Evolutionary conservation across 352 stramenopile species (phyloP).

Genomic region (Globisporangium echinulatum): DNA sequence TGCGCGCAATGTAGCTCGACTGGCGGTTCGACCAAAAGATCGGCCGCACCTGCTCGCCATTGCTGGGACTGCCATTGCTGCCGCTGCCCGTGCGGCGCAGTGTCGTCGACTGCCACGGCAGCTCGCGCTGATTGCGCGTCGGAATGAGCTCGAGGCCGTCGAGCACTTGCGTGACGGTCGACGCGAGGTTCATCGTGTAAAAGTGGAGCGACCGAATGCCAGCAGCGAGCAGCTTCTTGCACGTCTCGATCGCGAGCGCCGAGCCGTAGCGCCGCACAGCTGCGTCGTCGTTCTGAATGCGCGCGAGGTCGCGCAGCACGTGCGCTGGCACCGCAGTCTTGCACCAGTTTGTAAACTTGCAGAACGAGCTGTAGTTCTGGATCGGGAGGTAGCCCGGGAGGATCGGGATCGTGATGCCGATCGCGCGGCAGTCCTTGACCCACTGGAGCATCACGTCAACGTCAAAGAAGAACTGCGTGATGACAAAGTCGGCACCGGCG

Average conservation of each 20-base stretch:
- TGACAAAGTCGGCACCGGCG: conserved; percentile 97
- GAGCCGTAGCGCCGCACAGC: conserved; percentile 93
- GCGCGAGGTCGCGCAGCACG: conserved; percentile 58
- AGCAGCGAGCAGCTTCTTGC: conserved; percentile 78
- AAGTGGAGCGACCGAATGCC: conserved; percentile 87
- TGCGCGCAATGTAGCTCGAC: conserved; percentile 95
- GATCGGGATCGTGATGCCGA: conserved; percentile 94
- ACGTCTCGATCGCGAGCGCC: conserved; percentile 92
- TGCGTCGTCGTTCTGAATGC: conserved; percentile 93
- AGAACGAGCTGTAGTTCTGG: conserved; percentile 94
- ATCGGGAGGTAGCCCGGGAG: conserved; percentile 90
- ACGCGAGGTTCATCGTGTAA: conserved; percentile 94
- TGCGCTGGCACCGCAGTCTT: conserved; percentile 92
- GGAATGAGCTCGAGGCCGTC: conserved; percentile 64
- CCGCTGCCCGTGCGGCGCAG: conserved; percentile 44
- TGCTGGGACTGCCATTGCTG: conserved; percentile 56
- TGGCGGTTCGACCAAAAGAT: conserved; percentile 99
- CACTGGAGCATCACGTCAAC: conserved; percentile 94
- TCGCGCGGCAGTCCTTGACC: conserved; percentile 88
- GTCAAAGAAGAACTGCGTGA: conserved; percentile 99
- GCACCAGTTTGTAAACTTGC: conserved; percentile 98
- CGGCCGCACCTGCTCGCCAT: conserved; percentile 87
- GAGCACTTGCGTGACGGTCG: conserved; percentile 82
- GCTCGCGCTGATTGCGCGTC: conserved; percentile 48
- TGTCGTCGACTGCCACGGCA: conserved; percentile 63